These are phyloP conservation scores for Lanmaoa rubissima DNA, from an alignment of 768 basidiomycete genomes.

Conservation along the genomic window DNA sequence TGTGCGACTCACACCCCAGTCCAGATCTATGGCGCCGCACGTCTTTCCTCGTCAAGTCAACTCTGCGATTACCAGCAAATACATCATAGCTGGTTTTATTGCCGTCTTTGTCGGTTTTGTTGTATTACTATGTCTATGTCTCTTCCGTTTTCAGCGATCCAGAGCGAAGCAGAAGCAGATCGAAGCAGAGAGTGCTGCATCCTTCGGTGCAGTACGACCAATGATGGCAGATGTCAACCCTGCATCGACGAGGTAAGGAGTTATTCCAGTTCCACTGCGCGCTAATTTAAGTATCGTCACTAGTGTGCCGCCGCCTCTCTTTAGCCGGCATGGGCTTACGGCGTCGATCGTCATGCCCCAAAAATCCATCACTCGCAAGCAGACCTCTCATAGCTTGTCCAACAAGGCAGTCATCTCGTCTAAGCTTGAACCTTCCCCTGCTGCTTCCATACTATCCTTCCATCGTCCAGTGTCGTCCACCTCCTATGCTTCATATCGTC, in stretches of 20 bases:
- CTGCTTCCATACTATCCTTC: conserved; percentile 37
- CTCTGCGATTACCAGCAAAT: conserved; percentile 15
- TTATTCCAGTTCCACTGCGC: neutral
- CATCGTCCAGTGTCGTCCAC: neutral
- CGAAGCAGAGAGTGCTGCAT: conserved; percentile 39
- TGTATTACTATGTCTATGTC: conserved; percentile 35
- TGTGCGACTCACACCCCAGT: neutral
- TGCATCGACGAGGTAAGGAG: conserved; percentile 16
- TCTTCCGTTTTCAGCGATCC: conserved; percentile 41
- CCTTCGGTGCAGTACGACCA: conserved; percentile 29
- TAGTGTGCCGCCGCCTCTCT: conserved; percentile 22
- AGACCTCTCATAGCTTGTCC: conserved; percentile 42
- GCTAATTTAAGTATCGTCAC: neutral
- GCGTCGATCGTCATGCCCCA: conserved; percentile 53
- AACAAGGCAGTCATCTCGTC: conserved; percentile 40
- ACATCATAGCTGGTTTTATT: conserved; percentile 49
- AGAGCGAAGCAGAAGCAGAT: conserved; percentile 37
- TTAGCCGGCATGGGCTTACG: conserved; percentile 45
- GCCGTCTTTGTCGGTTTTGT: conserved; percentile 6
- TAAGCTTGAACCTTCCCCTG: conserved; percentile 41
- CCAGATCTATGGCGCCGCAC: conserved; percentile 19
- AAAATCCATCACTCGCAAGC: conserved; percentile 40
- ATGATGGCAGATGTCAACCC: conserved; percentile 4
- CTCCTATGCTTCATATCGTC: conserved; percentile 16
- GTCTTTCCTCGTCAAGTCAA: conserved; percentile 8